Percentiles rank a stretch among this genome's conserved stretches.
phyloP scores from a whole-genome alignment of 2,329 filamentous ascomycete genomes.

The Hypoxylon sp. region DNA sequence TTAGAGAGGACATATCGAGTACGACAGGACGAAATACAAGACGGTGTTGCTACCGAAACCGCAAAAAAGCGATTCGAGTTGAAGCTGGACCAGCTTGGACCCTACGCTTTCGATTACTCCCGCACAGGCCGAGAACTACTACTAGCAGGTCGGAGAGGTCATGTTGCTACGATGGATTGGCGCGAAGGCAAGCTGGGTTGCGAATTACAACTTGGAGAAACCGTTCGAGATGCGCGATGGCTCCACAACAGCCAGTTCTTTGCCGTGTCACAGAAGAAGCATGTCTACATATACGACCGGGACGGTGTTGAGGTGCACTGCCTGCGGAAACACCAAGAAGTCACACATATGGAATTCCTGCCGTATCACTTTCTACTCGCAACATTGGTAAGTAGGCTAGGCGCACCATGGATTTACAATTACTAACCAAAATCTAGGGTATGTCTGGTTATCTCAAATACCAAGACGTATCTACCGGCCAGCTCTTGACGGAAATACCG shows the following conservation, averaged over 20 bases:
- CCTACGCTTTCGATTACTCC: slow-evolving; percentile 90
- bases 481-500: slow-evolving; percentile 85
- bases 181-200: slow-evolving; percentile 89
- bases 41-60: slow-evolving; percentile 80
- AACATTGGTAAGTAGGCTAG: slow-evolving; percentile 73
- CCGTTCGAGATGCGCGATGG: slow-evolving; percentile 88
- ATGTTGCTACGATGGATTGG: slow-evolving; percentile 98
- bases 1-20: slow-evolving; percentile 94
- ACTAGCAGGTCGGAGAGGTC: slow-evolving; percentile 89
- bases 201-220: slow-evolving; percentile 91
- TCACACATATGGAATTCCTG: slow-evolving; percentile 93
- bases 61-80: slow-evolving; percentile 95
- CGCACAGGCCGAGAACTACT: slow-evolving; percentile 88
- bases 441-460: slow-evolving; percentile 80
- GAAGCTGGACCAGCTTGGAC: slow-evolving; percentile 83
- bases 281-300: slow-evolving; percentile 95
- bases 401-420: background rate
- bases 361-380: slow-evolving; percentile 96
- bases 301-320: slow-evolving; percentile 93
- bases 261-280: slow-evolving; percentile 92
- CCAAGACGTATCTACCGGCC: slow-evolving; percentile 93
- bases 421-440: slow-evolving; percentile 62
- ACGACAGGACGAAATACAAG: slow-evolving; percentile 84
- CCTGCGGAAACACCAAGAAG: slow-evolving; percentile 89
- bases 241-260: slow-evolving; percentile 95